These are phyloP conservation scores for Apiospora pterosperma DNA, from an alignment of 2,329 filamentous ascomycete species.

Conservation along the genomic window DNA sequence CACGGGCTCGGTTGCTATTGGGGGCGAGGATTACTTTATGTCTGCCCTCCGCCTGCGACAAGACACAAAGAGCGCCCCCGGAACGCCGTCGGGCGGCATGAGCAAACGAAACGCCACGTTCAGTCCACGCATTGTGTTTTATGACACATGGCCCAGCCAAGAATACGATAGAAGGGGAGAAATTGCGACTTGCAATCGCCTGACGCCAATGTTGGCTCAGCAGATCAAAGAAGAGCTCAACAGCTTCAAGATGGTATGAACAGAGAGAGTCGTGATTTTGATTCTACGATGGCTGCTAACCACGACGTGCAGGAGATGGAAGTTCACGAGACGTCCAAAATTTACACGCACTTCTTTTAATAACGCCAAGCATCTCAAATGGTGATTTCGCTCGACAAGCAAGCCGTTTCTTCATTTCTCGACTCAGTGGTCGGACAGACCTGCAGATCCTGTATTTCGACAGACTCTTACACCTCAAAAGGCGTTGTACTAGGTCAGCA, in stretches of 20 bases:
- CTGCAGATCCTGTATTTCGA: conserved; percentile 46
- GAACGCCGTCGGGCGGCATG: conserved; percentile 64
- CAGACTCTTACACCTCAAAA: conserved; percentile 41
- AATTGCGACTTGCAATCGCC: conserved; percentile 93
- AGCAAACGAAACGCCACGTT: conserved; percentile 68
- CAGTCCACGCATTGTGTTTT: conserved; percentile 88
- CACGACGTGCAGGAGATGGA: conserved; percentile 82
- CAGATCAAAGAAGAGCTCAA: conserved; percentile 99
- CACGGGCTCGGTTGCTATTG: conserved; percentile 68
- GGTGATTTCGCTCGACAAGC: conserved; percentile 22
- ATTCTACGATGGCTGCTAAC: conserved; percentile 33
- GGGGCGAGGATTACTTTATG: conserved; percentile 87
- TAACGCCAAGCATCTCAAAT: conserved; percentile 32
- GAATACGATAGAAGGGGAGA: conserved; percentile 97
- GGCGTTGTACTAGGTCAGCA: conserved; percentile 53
- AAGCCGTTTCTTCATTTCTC: conserved; percentile 17
- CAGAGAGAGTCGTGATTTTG: neutral
- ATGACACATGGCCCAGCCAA: conserved; percentile 92
- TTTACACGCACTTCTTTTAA: conserved; percentile 99
- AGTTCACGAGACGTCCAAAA: conserved; percentile 97
- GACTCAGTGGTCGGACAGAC: conserved; percentile 22
- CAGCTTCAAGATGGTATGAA: conserved; percentile 94
- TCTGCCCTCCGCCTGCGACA: conserved; percentile 69
- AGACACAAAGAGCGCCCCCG: conserved; percentile 77
- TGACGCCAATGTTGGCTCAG: conserved; percentile 95